Evolutionary conservation across 2,329 filamentous ascomycete species (phyloP), one percentile per base, ranked within the genome.

Genomic region (Fusarium metavorans): DNA sequence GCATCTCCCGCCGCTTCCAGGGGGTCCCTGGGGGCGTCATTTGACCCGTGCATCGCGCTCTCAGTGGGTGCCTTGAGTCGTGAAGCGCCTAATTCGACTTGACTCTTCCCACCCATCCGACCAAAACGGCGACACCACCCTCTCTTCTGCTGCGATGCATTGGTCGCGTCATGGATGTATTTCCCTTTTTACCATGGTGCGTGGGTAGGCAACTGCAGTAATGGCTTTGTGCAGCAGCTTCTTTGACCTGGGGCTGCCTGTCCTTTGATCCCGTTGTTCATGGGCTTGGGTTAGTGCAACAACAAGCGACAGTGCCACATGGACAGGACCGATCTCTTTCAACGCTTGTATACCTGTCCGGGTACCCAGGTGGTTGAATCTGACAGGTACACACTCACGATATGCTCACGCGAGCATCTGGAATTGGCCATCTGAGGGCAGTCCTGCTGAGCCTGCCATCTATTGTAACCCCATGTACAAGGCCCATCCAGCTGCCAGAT

Each of bases 41-140:
- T 78, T 78, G 77, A 78, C 74, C 72, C 27, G 50, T 52, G 63
- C 54, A 67, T 74, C 65, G 67, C 50, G 67, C 61, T 72, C 59
- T 70, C 66, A 77, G 68, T 74, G 72, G 62, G 62, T 37, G 66
- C 64, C 70, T 58, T 52, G 64, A 71, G 68, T 70, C 71, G 71
- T 56, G 50, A 59, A 64, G 52, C 70, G 69, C 37, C 50, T 70
- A 70, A 77, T 77, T 54, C 72, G 64, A 77, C 71, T 75, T 66
- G 39, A 50, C 52, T 56, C 25, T 58, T 58, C 41, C 63, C 69
- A 70, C 57, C 61, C 50, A 48, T 62, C 25, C 34, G 32, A 54
- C 48, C n/a, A 54, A 54, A 45, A 63, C 64, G 60, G 60, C 70
- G 64, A 64, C 67, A 74, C 71, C 70, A 73, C 57, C 63, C 62